These are phyloP conservation scores for Saturnispora diversa DNA, from an alignment of 805 yeast species.

Conservation along the genomic window DNA sequence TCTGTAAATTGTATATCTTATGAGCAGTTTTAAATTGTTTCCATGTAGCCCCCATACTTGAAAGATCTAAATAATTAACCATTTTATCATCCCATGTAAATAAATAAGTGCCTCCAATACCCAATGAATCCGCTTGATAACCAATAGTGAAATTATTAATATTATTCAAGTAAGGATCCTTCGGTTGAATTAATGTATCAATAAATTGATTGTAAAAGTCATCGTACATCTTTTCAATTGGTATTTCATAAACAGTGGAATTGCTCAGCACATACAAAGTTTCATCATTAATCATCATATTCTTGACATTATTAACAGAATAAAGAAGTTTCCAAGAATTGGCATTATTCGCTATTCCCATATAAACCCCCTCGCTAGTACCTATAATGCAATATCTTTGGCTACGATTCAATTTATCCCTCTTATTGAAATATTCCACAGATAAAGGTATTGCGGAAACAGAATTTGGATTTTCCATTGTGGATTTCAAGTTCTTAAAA, in stretches of 20 bases:
- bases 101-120: conserved; percentile 25
- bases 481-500: not conserved
- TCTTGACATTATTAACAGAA: conserved; percentile 43
- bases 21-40: conserved; percentile 25
- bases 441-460: conserved; percentile 8
- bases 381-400: conserved; percentile 46
- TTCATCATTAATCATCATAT: conserved; percentile 52
- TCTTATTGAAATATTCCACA: conserved; percentile 12
- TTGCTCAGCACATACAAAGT: conserved; percentile 53
- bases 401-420: not conserved
- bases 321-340: conserved; percentile 53
- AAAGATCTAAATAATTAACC: conserved; percentile 29
- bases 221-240: conserved; percentile 51
- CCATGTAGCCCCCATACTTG: conserved; percentile 22
- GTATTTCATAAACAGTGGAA: conserved; percentile 47
- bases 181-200: conserved; percentile 31
- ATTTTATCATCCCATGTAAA: conserved; percentile 49
- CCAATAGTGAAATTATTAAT: conserved; percentile 62
- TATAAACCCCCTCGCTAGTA: conserved; percentile 52
- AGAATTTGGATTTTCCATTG: conserved; percentile 1
- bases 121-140: conserved; percentile 53
- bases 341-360: conserved; percentile 36
- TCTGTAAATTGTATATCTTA: conserved; percentile 19
- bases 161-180: conserved; percentile 29
- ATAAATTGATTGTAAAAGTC: conserved; percentile 40